These are phyloP conservation scores for Strobilomyces confusus DNA, from an alignment of 768 basidiomycete genomes.

Conservation along the genomic window DNA sequence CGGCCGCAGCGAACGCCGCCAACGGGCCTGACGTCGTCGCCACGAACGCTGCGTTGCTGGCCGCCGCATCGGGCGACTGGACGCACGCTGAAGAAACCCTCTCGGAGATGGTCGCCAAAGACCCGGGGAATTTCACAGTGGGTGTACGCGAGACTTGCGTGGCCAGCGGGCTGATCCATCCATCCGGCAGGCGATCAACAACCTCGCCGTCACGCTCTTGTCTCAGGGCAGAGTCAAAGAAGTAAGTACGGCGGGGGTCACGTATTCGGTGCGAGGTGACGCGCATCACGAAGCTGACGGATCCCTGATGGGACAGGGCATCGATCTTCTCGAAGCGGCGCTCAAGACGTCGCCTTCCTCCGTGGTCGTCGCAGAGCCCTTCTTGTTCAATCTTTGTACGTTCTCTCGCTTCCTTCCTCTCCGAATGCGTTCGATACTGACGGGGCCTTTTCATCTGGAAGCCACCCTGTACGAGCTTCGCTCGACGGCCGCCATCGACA, in stretches of 20 bases:
- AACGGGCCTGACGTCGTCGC: conserved; percentile 43
- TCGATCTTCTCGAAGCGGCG: conserved; percentile 62
- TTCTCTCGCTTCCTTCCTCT: neutral
- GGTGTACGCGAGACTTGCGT: neutral
- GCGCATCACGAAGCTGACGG: neutral
- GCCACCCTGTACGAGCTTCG: conserved; percentile 83
- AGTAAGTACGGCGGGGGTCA: conserved; percentile 35
- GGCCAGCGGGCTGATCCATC: neutral
- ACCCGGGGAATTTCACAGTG: conserved; percentile 60
- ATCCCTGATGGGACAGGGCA: conserved; percentile 43
- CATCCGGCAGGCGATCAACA: conserved; percentile 60
- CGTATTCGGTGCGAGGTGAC: neutral
- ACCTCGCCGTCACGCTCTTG: conserved; percentile 67
- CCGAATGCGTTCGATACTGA: neutral
- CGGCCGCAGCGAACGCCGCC: conserved; percentile 41
- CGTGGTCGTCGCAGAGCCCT: conserved; percentile 75
- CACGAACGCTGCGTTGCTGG: conserved; percentile 66
- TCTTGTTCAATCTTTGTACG: conserved; percentile 81
- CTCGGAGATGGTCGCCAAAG: conserved; percentile 40
- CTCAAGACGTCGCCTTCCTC: conserved; percentile 62
- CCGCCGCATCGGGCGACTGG: conserved; percentile 73
- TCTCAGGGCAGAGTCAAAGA: conserved; percentile 71
- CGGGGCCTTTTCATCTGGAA: neutral
- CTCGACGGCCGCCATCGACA: conserved; percentile 66
- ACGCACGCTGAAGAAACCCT: conserved; percentile 44